Evolutionary conservation across 2,329 filamentous ascomycete species (phyloP).

Genomic region (Fusarium pininemorale): DNA sequence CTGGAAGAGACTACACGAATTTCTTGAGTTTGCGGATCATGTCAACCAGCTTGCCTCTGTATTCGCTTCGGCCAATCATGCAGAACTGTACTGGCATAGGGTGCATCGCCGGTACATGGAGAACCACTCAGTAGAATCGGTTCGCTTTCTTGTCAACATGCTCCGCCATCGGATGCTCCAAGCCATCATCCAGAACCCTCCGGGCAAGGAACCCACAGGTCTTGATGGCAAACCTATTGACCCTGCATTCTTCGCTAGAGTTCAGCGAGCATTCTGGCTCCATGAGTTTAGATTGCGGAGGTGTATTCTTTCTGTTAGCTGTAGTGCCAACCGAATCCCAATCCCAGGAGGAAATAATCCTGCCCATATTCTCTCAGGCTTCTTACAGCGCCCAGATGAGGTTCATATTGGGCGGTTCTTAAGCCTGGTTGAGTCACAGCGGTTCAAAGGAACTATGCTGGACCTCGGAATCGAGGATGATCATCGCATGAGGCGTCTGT

Average conservation of each 20-base stretch:
- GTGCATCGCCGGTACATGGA: background rate
- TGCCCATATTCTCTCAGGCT: background rate
- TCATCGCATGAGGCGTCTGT: background rate
- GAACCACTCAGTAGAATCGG: background rate
- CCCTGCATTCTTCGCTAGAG: background rate
- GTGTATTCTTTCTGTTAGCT: rapidly evolving
- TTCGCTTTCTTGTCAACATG: background rate
- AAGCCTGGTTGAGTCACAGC: background rate
- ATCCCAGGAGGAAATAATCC: background rate
- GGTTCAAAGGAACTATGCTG: background rate
- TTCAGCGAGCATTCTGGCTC: background rate
- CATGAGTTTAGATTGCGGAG: background rate
- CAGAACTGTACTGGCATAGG: background rate
- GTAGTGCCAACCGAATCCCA: background rate
- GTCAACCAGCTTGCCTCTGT: background rate
- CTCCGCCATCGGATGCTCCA: background rate
- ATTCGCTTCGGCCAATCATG: background rate
- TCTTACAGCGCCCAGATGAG: background rate
- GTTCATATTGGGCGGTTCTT: background rate
- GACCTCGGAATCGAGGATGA: background rate
- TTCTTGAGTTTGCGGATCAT: conserved; percentile 9
- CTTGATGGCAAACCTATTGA: background rate
- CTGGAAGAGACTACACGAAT: background rate
- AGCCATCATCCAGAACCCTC: background rate
- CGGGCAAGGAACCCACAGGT: background rate